Evolutionary conservation across 2,329 filamentous ascomycete species (phyloP), one percentile per base, ranked within the genome.

Genomic region (Talaromyces marneffei): DNA sequence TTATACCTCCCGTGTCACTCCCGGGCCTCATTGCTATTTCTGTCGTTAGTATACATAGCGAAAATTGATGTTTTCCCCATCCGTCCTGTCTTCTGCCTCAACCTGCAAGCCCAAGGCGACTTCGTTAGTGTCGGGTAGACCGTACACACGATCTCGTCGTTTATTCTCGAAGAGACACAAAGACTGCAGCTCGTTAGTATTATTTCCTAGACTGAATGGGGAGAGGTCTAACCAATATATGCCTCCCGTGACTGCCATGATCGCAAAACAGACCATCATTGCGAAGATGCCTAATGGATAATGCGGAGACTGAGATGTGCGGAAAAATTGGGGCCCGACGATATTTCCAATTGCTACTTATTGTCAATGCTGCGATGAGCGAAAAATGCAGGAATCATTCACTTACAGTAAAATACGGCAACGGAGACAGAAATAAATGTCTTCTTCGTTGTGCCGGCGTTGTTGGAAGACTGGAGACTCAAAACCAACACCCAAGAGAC

Each of bases 401-500:
- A 31, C 27, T 31, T 20, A 53, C 48, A 53, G 18, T 53, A 53
- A 10, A 53, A 53, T 16, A 53, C 29, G 9, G 48, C 48, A 16
- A 53, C 29, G n/a, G 48, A 53, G 2, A 53, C 48, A 2, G 48
- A 53, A 20, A 35, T 53, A 35, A 53, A 53, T 20, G 77, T 81
- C 69, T 80, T 83, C 71, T 80, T 83, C 29, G 78, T 84, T 64
- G 81, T 81, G 1, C 80, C 80, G 0, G 80, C 80, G 16, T 81
- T 75, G 65, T 90, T 90, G 12, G 82, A 84, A 1, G 82, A 80
- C 58, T 89, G 83, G 39, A 89, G 77, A 31, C 83, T 84, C 3
- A 89, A 72, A 16, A 89, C 72, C 4, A 53, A 3, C 5, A 35
- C 48, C 48, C 48, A 53, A 20, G 48, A 53, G n/a, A 53, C 48